Conservation (phyloP, 2,329 filamentous ascomycete genomes). For the Alternaria angustiovoidea region DNA sequence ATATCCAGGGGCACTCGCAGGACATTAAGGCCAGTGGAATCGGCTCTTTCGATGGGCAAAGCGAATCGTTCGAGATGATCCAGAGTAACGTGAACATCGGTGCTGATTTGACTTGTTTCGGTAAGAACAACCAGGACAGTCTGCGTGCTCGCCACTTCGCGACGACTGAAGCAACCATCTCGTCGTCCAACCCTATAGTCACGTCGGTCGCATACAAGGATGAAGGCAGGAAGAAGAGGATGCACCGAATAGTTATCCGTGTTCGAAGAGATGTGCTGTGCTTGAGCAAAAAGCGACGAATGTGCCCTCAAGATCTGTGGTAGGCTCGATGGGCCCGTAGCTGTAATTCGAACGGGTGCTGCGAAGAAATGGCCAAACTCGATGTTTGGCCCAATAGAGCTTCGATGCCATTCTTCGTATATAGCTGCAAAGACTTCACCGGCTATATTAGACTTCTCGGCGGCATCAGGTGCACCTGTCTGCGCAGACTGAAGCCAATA, state of each 20-base stretch:
- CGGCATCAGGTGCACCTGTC: slow-evolving; percentile 4
- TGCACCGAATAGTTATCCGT: slow-evolving; percentile 20
- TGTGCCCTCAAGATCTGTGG: slow-evolving; percentile 16
- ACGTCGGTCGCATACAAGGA: slow-evolving; percentile 21
- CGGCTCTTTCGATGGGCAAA: slow-evolving; percentile 22
- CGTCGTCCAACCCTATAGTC: background rate
- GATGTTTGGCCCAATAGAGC: slow-evolving; percentile 13
- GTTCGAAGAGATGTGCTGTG: slow-evolving; percentile 12
- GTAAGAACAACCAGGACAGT: too few relatives aligned
- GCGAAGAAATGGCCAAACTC: slow-evolving; percentile 27
- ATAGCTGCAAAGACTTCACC: slow-evolving; percentile 19
- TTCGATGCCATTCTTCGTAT: slow-evolving; percentile 22
- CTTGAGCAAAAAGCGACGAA: slow-evolving; percentile 18
- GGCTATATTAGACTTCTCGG: slow-evolving; percentile 11
- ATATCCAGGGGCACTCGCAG: slow-evolving; percentile 8
- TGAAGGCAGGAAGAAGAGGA: slow-evolving; percentile 16
- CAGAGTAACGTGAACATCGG: slow-evolving; percentile 6
- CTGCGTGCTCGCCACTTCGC: background rate
- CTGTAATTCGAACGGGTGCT: slow-evolving; percentile 19
- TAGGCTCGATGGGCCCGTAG: slow-evolving; percentile 18
- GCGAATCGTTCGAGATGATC: slow-evolving; percentile 17
- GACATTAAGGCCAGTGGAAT: slow-evolving; percentile 20
- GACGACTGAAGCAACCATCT: slow-evolving; percentile 24
- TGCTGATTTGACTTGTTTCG: too few relatives aligned
- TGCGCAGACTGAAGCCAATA: slow-evolving; percentile 23